Base-by-base conservation (phyloP, 805 yeast species). In the Priceomyces melissophilus region DNA sequence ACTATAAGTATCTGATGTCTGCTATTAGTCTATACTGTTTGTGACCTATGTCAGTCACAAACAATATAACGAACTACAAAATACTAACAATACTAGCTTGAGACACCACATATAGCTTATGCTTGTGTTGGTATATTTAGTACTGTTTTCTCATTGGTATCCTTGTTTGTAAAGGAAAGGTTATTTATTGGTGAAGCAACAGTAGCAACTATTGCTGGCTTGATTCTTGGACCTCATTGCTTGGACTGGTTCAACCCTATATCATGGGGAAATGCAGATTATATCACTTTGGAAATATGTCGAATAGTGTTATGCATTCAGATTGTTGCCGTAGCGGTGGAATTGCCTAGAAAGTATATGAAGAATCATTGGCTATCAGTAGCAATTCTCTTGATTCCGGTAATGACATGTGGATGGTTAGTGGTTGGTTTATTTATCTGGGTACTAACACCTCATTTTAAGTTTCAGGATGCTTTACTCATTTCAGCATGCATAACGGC, bases 241-340 rank as follows among this genome's bases (percentile, higher is more conserved):
- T 64, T 88, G 27, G 65, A 81, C 42, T 87, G 96, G 95, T 86
- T 89, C 55, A 62, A 82, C 42, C 97, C 97, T 2, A 61, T 78
- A 6, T 65, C 75, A 4, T 89, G 97, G 97, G 95, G 95, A 1
- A 83, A 88, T 55, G 63, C 86, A 1, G 96, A 90, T 59, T 72
- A 73, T 39, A 79, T 90, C 48, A 89, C 96, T 0, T 67, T 88
- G 48, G 97, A 89, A 55, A 71, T 90, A 11, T 82, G 91, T 41
- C 74, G 96, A 40, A 78, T 89, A 11, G 91, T 88, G 3, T 67
- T 89, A 52, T 82, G 91, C 57, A 78, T 89, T 39, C 96, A 89
- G 67, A 87, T 89, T 51, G 91, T 89, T 54, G 96, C 96, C 8
- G 95, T 87, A 14, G 95, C 96, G 2, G 97, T 89, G 27, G 97